Conservation (phyloP, 2,329 filamentous ascomycete genomes). For the Pseudocercospora musae region DNA sequence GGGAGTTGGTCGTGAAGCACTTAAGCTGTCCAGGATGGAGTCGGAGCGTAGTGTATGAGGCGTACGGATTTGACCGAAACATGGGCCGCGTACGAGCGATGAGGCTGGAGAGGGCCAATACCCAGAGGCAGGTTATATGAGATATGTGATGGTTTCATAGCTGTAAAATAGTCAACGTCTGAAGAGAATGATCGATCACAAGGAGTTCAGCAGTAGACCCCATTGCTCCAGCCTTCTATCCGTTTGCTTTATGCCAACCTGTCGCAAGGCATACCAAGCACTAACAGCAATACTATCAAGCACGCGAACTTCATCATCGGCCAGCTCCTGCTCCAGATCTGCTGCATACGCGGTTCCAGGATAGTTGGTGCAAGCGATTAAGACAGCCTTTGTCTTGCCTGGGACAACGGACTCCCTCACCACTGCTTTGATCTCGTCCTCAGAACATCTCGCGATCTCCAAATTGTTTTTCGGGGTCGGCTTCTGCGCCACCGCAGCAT, state of each 20-base stretch:
- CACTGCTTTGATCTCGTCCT: constrained; percentile 27
- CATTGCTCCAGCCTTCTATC: constrained; percentile 11
- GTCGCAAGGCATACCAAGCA: constrained; percentile 32
- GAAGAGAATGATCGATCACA: background rate
- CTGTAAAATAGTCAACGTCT: background rate
- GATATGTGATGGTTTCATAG: background rate
- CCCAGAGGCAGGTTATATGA: background rate
- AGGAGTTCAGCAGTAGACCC: constrained; percentile 17
- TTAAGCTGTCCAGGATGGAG: background rate
- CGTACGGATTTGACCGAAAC: background rate
- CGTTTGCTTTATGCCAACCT: constrained; percentile 8
- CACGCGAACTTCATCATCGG: constrained; percentile 27
- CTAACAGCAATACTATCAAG: constrained; percentile 37
- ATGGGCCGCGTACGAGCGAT: background rate
- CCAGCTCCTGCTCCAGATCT: constrained; percentile 23
- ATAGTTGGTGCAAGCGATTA: constrained; percentile 37
- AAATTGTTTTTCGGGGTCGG: constrained; percentile 18
- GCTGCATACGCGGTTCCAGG: constrained; percentile 31
- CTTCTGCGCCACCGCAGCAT: constrained; percentile 9
- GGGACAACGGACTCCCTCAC: constrained; percentile 27
- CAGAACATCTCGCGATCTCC: constrained; percentile 19
- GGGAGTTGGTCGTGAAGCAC: background rate
- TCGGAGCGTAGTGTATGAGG: background rate
- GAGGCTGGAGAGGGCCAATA: background rate
- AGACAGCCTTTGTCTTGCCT: constrained; percentile 29